A percentile compares a stretch with the other conserved stretches of the same genome.
phyloP scores from a whole-genome alignment of 192 early-diverging fungal species.

The Paraglomus occultum region DNA sequence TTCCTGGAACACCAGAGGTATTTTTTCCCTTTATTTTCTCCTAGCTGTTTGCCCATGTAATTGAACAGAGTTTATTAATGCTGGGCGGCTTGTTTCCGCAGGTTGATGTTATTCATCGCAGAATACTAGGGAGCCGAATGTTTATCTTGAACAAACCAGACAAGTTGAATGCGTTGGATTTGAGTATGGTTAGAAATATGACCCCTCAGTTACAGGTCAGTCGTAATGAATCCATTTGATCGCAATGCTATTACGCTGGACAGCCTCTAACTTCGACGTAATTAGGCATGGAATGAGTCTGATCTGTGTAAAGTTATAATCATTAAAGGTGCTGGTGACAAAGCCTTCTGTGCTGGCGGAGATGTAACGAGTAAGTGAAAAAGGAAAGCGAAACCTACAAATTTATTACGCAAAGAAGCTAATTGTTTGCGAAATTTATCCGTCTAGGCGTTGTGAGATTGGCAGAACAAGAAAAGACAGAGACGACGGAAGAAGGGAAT shows the following conservation, averaged over 20 bases:
- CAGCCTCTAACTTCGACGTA: neutral
- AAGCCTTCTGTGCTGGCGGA: slow-evolving; percentile 91
- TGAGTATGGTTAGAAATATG: slow-evolving; percentile 82
- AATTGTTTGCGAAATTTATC: neutral
- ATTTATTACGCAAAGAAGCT: slow-evolving; percentile 1
- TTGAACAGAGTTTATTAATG: too few relatives aligned
- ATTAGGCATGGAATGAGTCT: slow-evolving; percentile 81
- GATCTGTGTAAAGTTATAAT: slow-evolving; percentile 88
- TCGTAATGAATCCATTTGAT: neutral
- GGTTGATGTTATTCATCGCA: slow-evolving; percentile 53
- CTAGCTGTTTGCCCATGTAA: too few relatives aligned
- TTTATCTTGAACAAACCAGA: slow-evolving; percentile 78
- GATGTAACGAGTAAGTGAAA: slow-evolving; percentile 58
- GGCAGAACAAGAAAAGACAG: slow-evolving; percentile 28
- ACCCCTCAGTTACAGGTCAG: slow-evolving; percentile 71
- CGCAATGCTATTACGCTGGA: neutral
- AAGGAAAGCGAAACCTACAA: neutral
- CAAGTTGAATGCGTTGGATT: slow-evolving; percentile 82
- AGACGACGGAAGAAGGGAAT: slow-evolving; percentile 31
- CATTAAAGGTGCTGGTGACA: slow-evolving; percentile 67
- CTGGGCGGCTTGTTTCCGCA: slow-evolving; percentile 1
- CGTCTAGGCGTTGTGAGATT: neutral
- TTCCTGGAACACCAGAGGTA: too few relatives aligned
- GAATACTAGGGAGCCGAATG: slow-evolving; percentile 54
- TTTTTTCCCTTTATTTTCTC: too few relatives aligned